Evolutionary conservation across 345 rosid species (phyloP), one percentile per base, ranked within the genome.

Genomic region (Hibiscus trionum): DNA sequence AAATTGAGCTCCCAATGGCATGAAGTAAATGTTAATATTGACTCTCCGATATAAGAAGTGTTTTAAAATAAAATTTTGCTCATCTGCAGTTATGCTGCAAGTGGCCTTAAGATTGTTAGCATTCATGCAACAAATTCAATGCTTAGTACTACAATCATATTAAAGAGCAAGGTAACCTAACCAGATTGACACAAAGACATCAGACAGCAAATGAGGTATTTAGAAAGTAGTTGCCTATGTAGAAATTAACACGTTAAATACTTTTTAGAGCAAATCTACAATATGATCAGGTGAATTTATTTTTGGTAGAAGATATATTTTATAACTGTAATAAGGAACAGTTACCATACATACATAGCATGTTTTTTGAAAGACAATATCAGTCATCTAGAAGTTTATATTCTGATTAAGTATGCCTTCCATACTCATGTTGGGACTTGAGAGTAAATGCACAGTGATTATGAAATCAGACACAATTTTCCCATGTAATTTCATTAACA

Each of bases 181-280:
- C 37, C 70, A 66, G 39, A 44, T 21, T 44, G 69, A 65, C 69
- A 65, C 31, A 37, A 56, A 46, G 35, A 29, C 70, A 66, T 66
- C 70, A 12, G 1, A 66, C 17, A 44, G 56, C 17, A 46, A 66
- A 47, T 3, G 33, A 26, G 15, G 39, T 15, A 14, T 27, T 66
- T 4, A 47, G 19, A 46, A 66, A 47, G 58, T 47, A 15, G 4
- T 27, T 49, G 21, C 39, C n/a, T 26, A 27, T 47, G 56, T 47
- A 47, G 24, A 47, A 27, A 66, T 26, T 26, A 26, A 66, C 24
- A 15, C 7, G 57, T 46, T 66, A 66, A 49, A 47, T 3, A 12
- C 37, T 6, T 24, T 66, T 66, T 14, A 15, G 7, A 27, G 24
- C 7, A 16, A 67, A 67, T 14, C 59, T 49, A 49, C 16, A 16